Percentiles rank a stretch among this genome's conserved stretches.
These are phyloP conservation scores for Chalciporus pseudorubinellus DNA, from an alignment of 768 basidiomycete genomes.

Conservation along the genomic window DNA sequence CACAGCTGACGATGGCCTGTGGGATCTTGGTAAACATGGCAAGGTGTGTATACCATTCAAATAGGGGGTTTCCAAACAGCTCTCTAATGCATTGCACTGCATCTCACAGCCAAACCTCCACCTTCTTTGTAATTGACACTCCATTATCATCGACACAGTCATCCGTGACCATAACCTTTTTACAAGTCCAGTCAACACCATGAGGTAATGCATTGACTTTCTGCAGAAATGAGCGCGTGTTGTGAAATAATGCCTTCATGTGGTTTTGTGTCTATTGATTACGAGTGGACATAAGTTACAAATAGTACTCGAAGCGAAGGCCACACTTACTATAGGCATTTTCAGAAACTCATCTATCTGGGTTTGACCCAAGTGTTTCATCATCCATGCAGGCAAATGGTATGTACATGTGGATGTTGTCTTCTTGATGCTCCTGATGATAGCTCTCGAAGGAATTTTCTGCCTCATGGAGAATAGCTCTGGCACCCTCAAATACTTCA, in stretches of 20 bases:
- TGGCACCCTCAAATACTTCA: neutral
- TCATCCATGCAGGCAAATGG: constrained; percentile 25
- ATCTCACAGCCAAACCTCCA: constrained; percentile 31
- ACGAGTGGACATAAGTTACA: no score
- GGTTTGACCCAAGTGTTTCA: constrained; percentile 24
- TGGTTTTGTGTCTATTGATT: no score
- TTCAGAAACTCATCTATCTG: constrained; percentile 34
- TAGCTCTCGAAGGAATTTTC: neutral
- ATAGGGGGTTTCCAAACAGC: constrained; percentile 30
- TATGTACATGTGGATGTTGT: neutral
- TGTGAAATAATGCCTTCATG: constrained; percentile 16
- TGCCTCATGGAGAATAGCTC: neutral
- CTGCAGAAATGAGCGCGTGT: constrained; percentile 20
- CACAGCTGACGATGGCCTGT: neutral
- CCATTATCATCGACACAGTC: constrained; percentile 13
- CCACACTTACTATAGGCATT: constrained; percentile 21
- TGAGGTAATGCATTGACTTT: constrained; percentile 20
- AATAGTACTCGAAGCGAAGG: no score
- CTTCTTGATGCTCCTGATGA: neutral
- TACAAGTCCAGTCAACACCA: constrained; percentile 23
- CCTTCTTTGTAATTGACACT: constrained; percentile 5
- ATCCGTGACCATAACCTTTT: constrained; percentile 17
- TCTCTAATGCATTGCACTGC: constrained; percentile 31
- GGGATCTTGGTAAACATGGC: constrained; percentile 2
- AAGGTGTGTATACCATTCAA: constrained; percentile 7